Evolutionary conservation across 306 rosid genomes (phyloP).

Genomic region (Betula pendula): DNA sequence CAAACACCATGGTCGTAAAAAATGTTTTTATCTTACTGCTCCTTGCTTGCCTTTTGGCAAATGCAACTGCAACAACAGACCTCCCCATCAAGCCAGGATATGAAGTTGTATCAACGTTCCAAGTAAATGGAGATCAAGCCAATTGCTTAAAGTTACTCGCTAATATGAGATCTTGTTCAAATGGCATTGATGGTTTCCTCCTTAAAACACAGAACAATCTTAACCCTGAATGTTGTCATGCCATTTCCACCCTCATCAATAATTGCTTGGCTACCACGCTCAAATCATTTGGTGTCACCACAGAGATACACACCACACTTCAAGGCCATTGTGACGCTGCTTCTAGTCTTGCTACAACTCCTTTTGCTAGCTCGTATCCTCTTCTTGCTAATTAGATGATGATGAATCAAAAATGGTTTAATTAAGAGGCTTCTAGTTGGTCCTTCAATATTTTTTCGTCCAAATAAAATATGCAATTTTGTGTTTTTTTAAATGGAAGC

Average conservation of each 20-base stretch:
- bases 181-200: background rate
- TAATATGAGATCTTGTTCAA: background rate
- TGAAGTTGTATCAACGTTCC: background rate
- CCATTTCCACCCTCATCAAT: too few species aligned
- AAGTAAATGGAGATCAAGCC: background rate
- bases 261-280: background rate
- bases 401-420: background rate
- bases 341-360: background rate
- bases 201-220: background rate
- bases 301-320: background rate
- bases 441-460: background rate
- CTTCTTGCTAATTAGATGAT: background rate
- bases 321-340: background rate
- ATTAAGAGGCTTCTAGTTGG: background rate
- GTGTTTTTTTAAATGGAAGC: background rate
- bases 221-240: background rate
- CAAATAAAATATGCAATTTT: background rate
- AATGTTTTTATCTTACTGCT: background rate
- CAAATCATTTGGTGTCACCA: background rate
- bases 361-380: background rate
- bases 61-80: background rate
- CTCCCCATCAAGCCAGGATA: background rate
- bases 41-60: background rate
- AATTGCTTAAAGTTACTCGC: background rate
- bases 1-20: background rate